Evolutionary conservation across 441 rosid species (phyloP), one percentile per base, ranked within the genome.

Genomic region (Caryocar brasiliense): DNA sequence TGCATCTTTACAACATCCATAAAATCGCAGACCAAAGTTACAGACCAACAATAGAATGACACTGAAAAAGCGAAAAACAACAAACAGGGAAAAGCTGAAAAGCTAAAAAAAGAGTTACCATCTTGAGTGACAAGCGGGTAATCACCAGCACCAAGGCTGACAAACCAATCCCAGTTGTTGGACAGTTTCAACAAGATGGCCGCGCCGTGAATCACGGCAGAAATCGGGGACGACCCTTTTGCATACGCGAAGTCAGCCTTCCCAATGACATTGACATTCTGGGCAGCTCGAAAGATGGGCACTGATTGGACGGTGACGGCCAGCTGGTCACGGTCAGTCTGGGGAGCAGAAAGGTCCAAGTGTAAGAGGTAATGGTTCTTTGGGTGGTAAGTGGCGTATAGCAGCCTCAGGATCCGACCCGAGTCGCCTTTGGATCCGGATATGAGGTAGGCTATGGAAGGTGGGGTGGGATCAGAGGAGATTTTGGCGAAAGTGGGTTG

Each of bases 71-170:
- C 2, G 11, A 14, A 9, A 22, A 34, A 24, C 22, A 18, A 21
- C 38, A 25, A 14, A 17, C 11, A 15, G 11, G 29, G 38, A 21
- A 27, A 47, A 42, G n/a, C n/a, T n/a, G 28, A 2, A 56, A 17
- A 25, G 2, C 18, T 5, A 0, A 25, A 7, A 7, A 26, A 65
- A 51, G 7, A 13, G 15, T 41, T 70, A 90, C 98, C 98, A 65
- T 92, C 98, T 77, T 87, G 98, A 25, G 91, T 74, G 55, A 83
- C 65, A 53, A 92, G 98, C 33, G 96, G 98, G 58, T 92, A 92
- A 70, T 92, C 95, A 8, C 71, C 79, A 7, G 81, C 84, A 17
- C 40, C 58, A 34, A 92, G 82, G 64, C 45, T 71, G 47, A 92
- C 52, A 55, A 92, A 85, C 98, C 96, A 92, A 70, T 92, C 89